These are phyloP conservation scores for Senecio squalidus DNA, from an alignment of 140 eudicot genomes.

Conservation along the genomic window DNA sequence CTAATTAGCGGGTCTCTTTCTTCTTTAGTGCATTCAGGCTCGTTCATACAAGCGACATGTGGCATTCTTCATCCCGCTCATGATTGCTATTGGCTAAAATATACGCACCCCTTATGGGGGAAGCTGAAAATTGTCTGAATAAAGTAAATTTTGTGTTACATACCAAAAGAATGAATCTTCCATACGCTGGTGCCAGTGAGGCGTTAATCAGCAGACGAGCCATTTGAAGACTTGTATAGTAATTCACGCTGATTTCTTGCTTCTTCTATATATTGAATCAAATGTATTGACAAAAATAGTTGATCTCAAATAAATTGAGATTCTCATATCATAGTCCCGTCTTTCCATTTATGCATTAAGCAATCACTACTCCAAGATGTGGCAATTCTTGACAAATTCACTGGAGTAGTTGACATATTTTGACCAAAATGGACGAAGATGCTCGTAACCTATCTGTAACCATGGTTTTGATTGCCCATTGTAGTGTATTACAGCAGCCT, in stretches of 20 bases:
- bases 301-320: conserved; percentile 1
- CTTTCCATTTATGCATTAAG: conserved; percentile 20
- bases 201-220: conserved; percentile 19
- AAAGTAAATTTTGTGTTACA: conserved; percentile 56
- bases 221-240: conserved; percentile 7
- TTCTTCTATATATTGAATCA: conserved; percentile 28
- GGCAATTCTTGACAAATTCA: conserved; percentile 86
- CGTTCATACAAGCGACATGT: conserved; percentile 13
- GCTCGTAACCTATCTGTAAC: conserved; percentile 94
- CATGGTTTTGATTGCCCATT: conserved; percentile 99
- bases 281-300: conserved; percentile 33
- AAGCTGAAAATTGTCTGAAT: conserved; percentile 43
- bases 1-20: conserved; percentile 31
- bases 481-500: conserved; percentile 98
- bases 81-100: conserved; percentile 35
- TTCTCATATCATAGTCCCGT: conserved; percentile 18
- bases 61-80: conserved; percentile 17
- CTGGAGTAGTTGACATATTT: conserved; percentile 87
- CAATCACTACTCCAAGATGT: conserved; percentile 74
- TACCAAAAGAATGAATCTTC: conserved; percentile 50
- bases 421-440: conserved; percentile 96
- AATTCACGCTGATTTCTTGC: conserved; percentile 18
- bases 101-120: conserved; percentile 25
- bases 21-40: conserved; percentile 16
- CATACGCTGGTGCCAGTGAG: conserved; percentile 17